Conservation (phyloP, 768 basidiomycete genomes). For the Coprinellus aureogranulatus region DNA sequence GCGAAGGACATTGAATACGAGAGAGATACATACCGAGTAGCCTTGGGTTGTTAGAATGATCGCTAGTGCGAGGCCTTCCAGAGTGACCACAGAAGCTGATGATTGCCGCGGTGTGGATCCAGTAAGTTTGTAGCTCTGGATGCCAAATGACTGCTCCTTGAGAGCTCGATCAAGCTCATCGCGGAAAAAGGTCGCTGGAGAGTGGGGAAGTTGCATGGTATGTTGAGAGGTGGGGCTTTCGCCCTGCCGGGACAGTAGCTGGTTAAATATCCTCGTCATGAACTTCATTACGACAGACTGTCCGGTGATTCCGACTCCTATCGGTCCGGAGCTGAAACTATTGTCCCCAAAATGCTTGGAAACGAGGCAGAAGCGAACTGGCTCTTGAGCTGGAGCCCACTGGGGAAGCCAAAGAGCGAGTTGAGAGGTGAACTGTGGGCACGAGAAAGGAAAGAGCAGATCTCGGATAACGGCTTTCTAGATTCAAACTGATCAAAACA, state of each 20-base stretch:
- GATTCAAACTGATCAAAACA: slow-evolving; percentile 2
- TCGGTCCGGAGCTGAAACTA: slow-evolving; percentile 5
- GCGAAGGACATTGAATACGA: not conserved
- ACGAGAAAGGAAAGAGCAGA: slow-evolving; percentile 6
- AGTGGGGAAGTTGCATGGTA: not conserved
- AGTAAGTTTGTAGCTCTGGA: slow-evolving; percentile 44
- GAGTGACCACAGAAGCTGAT: slow-evolving; percentile 48
- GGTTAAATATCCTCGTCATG: slow-evolving; percentile 12
- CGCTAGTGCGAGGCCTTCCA: slow-evolving; percentile 51
- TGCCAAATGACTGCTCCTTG: slow-evolving; percentile 56
- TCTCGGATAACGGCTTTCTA: slow-evolving; percentile 11
- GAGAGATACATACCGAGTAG: slow-evolving; percentile 46
- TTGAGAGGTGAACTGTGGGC: slow-evolving; percentile 6
- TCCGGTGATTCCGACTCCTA: not conserved
- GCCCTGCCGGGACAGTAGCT: not conserved
- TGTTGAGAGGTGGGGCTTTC: not conserved
- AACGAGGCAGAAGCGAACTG: slow-evolving; percentile 1
- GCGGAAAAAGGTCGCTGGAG: slow-evolving; percentile 34
- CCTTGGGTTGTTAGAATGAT: slow-evolving; percentile 53
- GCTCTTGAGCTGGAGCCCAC: not conserved
- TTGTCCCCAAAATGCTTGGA: not conserved
- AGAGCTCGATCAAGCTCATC: slow-evolving; percentile 56
- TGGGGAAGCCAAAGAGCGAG: slow-evolving; percentile 2
- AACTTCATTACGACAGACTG: slow-evolving; percentile 6
- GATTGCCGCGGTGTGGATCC: slow-evolving; percentile 45